Conservation (phyloP, 495 filamentous ascomycete species). For the Neurospora sp. region DNA sequence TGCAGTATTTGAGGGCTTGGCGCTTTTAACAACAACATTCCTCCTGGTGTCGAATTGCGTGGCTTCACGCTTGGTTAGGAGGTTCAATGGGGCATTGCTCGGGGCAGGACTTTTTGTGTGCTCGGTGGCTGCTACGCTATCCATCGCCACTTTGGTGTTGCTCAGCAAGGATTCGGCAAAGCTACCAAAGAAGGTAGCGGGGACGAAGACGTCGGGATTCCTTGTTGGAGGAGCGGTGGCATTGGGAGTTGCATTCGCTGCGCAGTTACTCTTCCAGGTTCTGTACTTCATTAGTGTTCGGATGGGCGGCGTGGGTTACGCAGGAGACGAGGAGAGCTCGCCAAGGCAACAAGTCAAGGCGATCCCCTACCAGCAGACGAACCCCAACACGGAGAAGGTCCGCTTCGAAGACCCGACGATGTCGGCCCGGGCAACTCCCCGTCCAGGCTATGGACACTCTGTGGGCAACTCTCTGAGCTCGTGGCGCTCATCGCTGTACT, state of each 20-base stretch:
- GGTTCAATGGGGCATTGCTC: conserved; percentile 24
- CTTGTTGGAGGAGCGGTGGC: conserved; percentile 29
- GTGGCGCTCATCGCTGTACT: conserved; percentile 42
- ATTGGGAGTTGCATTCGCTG: conserved; percentile 30
- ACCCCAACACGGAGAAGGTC: conserved; percentile 15
- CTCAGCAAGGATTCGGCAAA: conserved; percentile 20
- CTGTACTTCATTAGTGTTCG: conserved; percentile 26
- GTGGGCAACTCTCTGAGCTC: conserved; percentile 42
- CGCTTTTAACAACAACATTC: conserved; percentile 20
- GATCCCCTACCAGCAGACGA: conserved; percentile 36
- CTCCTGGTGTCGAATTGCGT: conserved; percentile 16
- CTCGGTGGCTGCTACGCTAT: conserved; percentile 28
- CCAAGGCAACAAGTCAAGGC: conserved; percentile 30
- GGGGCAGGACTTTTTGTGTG: conserved; percentile 25
- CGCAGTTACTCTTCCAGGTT: conserved; percentile 32
- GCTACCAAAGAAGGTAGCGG: conserved; percentile 21
- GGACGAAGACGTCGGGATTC: conserved; percentile 18
- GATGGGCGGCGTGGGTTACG: conserved; percentile 15
- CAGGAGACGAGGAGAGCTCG: conserved; percentile 19
- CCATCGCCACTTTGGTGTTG: conserved; percentile 27
- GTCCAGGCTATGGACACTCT: conserved; percentile 32
- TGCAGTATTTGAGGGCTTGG: conserved; percentile 23
- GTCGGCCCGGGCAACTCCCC: conserved; percentile 23
- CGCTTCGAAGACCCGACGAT: conserved; percentile 5
- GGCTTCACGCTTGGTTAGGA: conserved; percentile 12